Evolutionary conservation across 805 yeast species (phyloP).

Genomic region (Pichia occidentalis): DNA sequence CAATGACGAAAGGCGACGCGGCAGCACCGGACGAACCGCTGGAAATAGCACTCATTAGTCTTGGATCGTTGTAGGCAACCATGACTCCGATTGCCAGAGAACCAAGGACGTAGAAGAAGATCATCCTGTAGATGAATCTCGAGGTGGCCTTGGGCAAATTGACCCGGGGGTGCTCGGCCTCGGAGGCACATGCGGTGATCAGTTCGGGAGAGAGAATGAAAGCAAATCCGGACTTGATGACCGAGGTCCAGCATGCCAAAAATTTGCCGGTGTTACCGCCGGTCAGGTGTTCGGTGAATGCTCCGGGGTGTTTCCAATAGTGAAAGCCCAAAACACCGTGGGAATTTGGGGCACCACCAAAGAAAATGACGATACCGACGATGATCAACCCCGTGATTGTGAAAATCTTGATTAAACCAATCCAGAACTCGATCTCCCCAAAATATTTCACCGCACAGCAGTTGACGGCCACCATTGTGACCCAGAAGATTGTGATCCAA

Average conservation of each 20-base stretch:
- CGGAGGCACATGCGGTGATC: conserved; percentile 49
- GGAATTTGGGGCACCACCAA: conserved; percentile 54
- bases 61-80: conserved; percentile 46
- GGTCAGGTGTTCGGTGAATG: conserved; percentile 43
- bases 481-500: conserved; percentile 50
- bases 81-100: conserved; percentile 54
- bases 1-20: conserved; percentile 62
- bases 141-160: conserved; percentile 57
- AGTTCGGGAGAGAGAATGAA: conserved; percentile 61
- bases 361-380: conserved; percentile 46
- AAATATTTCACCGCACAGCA: conserved; percentile 35
- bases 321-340: conserved; percentile 59
- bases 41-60: conserved; percentile 38
- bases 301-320: conserved; percentile 46
- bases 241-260: conserved; percentile 55
- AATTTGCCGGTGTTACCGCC: conserved; percentile 55
- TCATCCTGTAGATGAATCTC: conserved; percentile 55
- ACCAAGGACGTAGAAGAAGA: conserved; percentile 52
- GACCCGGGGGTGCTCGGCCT: conserved; percentile 51
- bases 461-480: conserved; percentile 39
- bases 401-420: conserved; percentile 58
- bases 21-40: conserved; percentile 47
- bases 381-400: conserved; percentile 56
- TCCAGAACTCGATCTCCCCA: conserved; percentile 57
- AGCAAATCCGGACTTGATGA: conserved; percentile 59